Evolutionary conservation across 2,329 filamentous ascomycete genomes (phyloP), one percentile per base, ranked within the genome.

Genomic region (Fusarium sp.): DNA sequence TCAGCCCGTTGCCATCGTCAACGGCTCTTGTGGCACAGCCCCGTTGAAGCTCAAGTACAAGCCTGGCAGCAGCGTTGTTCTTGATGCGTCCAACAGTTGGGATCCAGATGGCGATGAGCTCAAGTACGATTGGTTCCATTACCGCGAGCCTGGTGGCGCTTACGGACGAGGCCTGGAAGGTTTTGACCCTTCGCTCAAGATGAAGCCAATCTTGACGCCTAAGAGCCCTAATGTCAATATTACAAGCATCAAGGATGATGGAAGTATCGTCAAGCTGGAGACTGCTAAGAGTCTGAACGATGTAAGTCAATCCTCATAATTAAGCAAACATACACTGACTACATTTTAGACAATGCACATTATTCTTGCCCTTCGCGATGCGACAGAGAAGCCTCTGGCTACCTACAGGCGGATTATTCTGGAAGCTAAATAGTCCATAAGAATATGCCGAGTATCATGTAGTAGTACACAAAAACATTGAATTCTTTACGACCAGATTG

Each of bases 141-240:
- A 73, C 26, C 24, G 48, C 1, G 70, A 62, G 3, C 68, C 69
- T 7, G 66, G 67, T 7, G 52, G 59, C 0, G 52, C 20, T 4
- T 70, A 42, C 14, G 66, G 65, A 7, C 31, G 66, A 44, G 66
- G 67, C 0, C 6, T 70, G 0, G 67, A 70, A 20, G 67, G 67
- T 0, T 70, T 70, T 9, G 45, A 70, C 3, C 66, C 66, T 1
- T n/a, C 66, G 5, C 18, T 66, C 0, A 65, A 38, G 11, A 70
- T 70, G 67, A 36, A 66, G 0, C 67, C 67, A 0, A 7, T 48
- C 5, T 20, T 70, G 24, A 70, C 45, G 0, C 24, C 17, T 0
- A 28, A 45, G 28, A 70, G 67, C 6, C 66, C 67, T 0, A 70
- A 59, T 7, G 66, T 70, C 11, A 70, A 70, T 1, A 70, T 70